These are phyloP conservation scores for Aspergillus sp. DNA, from an alignment of 2,329 filamentous ascomycete genomes.

Conservation along the genomic window DNA sequence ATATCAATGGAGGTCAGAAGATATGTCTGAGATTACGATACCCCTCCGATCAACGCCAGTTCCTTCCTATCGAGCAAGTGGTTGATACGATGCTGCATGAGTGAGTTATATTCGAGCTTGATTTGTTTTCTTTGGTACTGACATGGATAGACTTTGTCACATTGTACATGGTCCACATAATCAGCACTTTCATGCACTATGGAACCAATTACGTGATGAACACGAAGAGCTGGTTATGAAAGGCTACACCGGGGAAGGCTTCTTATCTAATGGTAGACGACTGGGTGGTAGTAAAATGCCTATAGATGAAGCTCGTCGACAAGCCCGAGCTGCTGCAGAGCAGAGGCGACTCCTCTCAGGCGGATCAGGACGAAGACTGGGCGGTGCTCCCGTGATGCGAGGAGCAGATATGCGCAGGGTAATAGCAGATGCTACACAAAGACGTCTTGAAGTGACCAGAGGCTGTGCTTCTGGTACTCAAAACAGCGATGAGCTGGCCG, in stretches of 20 bases:
- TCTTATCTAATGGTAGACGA: conserved; percentile 68
- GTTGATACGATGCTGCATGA: conserved; percentile 93
- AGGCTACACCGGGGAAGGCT: conserved; percentile 87
- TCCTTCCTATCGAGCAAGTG: conserved; percentile 73
- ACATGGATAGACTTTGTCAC: conserved; percentile 60
- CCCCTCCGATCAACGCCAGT: conserved; percentile 67
- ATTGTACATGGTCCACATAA: conserved; percentile 82
- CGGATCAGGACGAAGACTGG: conserved; percentile 67
- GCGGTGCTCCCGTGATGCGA: conserved; percentile 54
- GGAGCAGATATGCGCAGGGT: conserved; percentile 67
- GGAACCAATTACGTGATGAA: conserved; percentile 86
- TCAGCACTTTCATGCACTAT: conserved; percentile 74
- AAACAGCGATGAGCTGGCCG: conserved; percentile 61
- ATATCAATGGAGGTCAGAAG: conserved; percentile 69
- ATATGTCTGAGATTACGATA: conserved; percentile 82
- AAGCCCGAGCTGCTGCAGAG: conserved; percentile 71
- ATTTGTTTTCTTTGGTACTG: conserved; percentile 4
- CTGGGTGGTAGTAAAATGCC: conserved; percentile 66
- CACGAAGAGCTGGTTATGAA: conserved; percentile 70
- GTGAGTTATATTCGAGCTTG: conserved; percentile 27
- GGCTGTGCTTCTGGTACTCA: conserved; percentile 73
- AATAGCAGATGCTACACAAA: conserved; percentile 67
- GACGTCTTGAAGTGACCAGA: conserved; percentile 60
- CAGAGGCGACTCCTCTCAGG: conserved; percentile 56
- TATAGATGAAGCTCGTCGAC: conserved; percentile 66